Percentiles rank a stretch among this genome's conserved stretches.
Conservation (phyloP, 768 basidiomycete genomes). For the Gyrodon lividus region DNA sequence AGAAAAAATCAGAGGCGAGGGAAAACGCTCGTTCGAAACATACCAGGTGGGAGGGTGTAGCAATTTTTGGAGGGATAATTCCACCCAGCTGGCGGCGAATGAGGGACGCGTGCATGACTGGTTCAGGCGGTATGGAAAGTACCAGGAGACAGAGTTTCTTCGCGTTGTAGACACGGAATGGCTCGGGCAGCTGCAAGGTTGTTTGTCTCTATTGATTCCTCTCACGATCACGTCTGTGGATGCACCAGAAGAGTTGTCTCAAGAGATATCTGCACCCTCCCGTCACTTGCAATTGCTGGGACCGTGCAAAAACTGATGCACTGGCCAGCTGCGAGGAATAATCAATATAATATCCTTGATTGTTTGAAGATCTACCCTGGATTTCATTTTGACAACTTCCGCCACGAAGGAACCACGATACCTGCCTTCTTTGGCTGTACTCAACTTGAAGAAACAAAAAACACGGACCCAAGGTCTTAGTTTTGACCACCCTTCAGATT, state of each 20-base stretch:
- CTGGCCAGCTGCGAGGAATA: background rate
- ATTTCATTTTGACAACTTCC: background rate
- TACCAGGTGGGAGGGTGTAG: constrained; percentile 86
- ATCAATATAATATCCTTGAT: background rate
- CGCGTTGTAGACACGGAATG: constrained; percentile 17
- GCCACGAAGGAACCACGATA: constrained; percentile 1
- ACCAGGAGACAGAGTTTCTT: background rate
- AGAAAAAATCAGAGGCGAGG: constrained; percentile 10
- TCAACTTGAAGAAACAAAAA: constrained; percentile 10
- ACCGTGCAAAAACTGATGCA: background rate
- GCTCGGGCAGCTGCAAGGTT: constrained; percentile 10
- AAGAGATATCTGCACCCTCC: too few species aligned
- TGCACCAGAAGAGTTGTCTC: too few species aligned
- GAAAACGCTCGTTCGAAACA: background rate
- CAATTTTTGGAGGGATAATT: constrained; percentile 93
- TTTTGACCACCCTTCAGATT: constrained; percentile 3
- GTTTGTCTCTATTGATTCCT: constrained; percentile 19
- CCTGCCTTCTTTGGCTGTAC: background rate
- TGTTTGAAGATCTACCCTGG: background rate
- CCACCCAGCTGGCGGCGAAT: constrained; percentile 81
- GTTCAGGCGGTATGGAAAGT: background rate
- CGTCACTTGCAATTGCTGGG: too few species aligned
- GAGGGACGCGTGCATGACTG: constrained; percentile 78
- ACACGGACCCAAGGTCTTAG: background rate
- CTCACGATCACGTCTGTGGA: constrained; percentile 22